These are phyloP conservation scores for Purpureocillium lavendulum DNA, from an alignment of 2,329 filamentous ascomycete genomes.

Conservation along the genomic window DNA sequence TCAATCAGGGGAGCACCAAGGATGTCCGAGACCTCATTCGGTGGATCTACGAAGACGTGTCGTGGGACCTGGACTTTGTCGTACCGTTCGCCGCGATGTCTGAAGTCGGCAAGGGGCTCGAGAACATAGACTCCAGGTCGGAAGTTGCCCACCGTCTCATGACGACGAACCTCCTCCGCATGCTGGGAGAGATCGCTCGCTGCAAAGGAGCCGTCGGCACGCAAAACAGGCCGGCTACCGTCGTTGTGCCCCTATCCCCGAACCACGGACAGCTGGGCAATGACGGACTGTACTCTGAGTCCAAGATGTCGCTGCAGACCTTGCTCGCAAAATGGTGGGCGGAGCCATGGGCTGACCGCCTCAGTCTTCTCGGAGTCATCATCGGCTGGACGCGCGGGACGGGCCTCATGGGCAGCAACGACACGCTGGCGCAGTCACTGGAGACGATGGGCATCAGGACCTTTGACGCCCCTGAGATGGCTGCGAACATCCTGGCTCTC, in stretches of 20 bases:
- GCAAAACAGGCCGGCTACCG: background rate
- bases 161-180: background rate
- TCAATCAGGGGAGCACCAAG: background rate
- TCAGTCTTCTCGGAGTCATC: conserved; percentile 88
- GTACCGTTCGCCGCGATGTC: background rate
- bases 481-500: conserved; percentile 84
- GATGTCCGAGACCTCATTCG: background rate
- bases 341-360: conserved; percentile 55
- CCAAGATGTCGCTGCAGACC: conserved; percentile 85
- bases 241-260: conserved; percentile 74
- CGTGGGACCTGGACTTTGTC: background rate
- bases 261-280: conserved; percentile 94
- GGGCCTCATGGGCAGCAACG: conserved; percentile 87
- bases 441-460: conserved; percentile 88
- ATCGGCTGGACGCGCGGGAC: conserved; percentile 95
- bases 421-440: conserved; percentile 84
- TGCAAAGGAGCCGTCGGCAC: background rate
- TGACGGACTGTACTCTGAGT: conserved; percentile 90
- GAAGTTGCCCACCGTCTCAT: background rate
- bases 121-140: background rate
- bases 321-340: conserved; percentile 93
- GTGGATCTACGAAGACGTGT: background rate
- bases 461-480: conserved; percentile 97
- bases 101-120: background rate
- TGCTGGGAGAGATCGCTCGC: background rate